These are phyloP conservation scores for Phytophthora citricola DNA, from an alignment of 352 stramenopile genomes.

Conservation along the genomic window DNA sequence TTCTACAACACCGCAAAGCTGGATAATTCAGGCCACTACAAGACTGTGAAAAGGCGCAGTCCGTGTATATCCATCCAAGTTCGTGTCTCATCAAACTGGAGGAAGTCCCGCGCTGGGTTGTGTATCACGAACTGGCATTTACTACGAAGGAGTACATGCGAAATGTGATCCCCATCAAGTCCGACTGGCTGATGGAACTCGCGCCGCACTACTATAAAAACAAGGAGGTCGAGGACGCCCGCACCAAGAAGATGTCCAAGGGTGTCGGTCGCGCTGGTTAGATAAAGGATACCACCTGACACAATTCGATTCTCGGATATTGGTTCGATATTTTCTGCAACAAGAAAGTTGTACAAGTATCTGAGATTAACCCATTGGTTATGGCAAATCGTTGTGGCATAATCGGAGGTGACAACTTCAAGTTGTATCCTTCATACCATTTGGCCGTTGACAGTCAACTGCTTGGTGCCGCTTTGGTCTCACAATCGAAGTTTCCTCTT, in stretches of 20 bases:
- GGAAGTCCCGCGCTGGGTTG: slow-evolving; percentile 93
- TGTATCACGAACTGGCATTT: slow-evolving; percentile 99
- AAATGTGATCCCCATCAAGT: slow-evolving; percentile 96
- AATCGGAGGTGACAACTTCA: slow-evolving; percentile 16
- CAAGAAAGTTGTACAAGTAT: neutral
- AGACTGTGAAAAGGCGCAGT: slow-evolving; percentile 99
- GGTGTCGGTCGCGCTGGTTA: slow-evolving; percentile 48
- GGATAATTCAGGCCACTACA: slow-evolving; percentile 96
- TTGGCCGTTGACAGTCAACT: neutral
- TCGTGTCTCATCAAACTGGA: slow-evolving; percentile 95
- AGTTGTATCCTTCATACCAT: neutral
- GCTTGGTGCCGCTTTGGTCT: neutral
- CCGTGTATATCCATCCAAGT: slow-evolving; percentile 98
- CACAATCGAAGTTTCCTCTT: slow-evolving; percentile 17
- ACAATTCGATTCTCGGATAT: too few relatives aligned
- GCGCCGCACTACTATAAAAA: slow-evolving; percentile 99
- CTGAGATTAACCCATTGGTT: neutral
- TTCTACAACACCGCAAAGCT: slow-evolving; percentile 99
- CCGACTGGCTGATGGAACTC: slow-evolving; percentile 98
- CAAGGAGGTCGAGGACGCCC: slow-evolving; percentile 96
- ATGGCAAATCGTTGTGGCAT: slow-evolving; percentile 7
- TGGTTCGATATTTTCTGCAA: neutral
- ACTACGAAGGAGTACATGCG: slow-evolving; percentile 99
- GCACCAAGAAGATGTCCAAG: slow-evolving; percentile 98
- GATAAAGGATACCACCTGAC: too few relatives aligned